phyloP scores from a whole-genome alignment of 108 stramenopile species.

The Conticribra guillardii region DNA sequence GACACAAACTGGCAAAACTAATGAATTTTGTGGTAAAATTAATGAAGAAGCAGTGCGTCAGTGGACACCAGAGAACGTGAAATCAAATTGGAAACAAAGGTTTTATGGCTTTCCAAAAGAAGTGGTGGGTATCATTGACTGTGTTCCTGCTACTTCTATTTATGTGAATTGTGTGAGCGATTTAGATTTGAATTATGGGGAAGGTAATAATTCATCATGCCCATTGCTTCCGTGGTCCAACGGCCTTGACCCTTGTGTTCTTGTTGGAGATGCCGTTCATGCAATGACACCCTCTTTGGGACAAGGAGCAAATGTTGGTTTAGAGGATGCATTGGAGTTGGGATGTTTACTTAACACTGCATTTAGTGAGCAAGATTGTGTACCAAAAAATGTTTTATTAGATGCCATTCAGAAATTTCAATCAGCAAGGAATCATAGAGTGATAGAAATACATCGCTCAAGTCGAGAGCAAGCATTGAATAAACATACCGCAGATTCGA shows the following conservation, averaged over 20 bases:
- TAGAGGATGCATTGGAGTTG: slow-evolving; percentile 22
- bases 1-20: no score
- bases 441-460: slow-evolving; percentile 7
- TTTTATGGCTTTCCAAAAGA: slow-evolving; percentile 13
- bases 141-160: not conserved
- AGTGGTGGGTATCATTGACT: slow-evolving; percentile 10
- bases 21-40: not conserved
- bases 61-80: slow-evolving; percentile 1
- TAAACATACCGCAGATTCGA: slow-evolving; percentile 3
- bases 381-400: not conserved
- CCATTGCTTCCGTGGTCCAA: slow-evolving; percentile 2
- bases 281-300: slow-evolving; percentile 10
- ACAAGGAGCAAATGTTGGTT: slow-evolving; percentile 17
- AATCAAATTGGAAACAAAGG: not conserved
- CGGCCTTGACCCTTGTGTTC: slow-evolving; percentile 2
- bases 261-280: slow-evolving; percentile 20
- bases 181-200: not conserved
- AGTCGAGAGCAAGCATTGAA: slow-evolving; percentile 12
- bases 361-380: not conserved
- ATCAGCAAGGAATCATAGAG: slow-evolving; percentile 1
- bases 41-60: slow-evolving; percentile 13
- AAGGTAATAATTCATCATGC: not conserved
- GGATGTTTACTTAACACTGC: not conserved
- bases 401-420: not conserved
- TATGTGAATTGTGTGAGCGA: slow-evolving; percentile 19